phyloP scores from a whole-genome alignment of 2,329 filamentous ascomycete species.

The Beauveria brongniartii region DNA sequence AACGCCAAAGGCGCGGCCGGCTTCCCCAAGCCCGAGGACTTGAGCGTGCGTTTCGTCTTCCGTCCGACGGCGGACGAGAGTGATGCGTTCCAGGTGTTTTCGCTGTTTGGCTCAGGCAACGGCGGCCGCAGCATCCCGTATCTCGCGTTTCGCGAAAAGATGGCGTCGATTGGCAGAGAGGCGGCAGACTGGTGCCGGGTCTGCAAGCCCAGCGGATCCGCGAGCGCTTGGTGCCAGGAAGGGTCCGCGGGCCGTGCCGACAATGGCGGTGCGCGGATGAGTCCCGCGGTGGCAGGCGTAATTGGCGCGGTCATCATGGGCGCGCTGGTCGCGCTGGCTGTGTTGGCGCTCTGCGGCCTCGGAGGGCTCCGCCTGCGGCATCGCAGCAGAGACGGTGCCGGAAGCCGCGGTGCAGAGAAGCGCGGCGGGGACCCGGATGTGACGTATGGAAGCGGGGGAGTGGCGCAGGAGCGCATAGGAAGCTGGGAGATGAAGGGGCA shows the following conservation, averaged over 20 bases:
- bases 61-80: slow-evolving; percentile 36
- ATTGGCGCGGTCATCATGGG: slow-evolving; percentile 37
- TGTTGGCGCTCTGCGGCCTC: slow-evolving; percentile 24
- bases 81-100: slow-evolving; percentile 27
- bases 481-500: slow-evolving; percentile 39
- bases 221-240: slow-evolving; percentile 30
- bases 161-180: slow-evolving; percentile 28
- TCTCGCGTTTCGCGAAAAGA: slow-evolving; percentile 28
- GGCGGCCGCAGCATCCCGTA: slow-evolving; percentile 28
- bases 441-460: slow-evolving; percentile 29
- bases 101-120: slow-evolving; percentile 32
- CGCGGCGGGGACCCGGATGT: slow-evolving; percentile 37
- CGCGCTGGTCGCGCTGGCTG: slow-evolving; percentile 26
- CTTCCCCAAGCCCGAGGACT: slow-evolving; percentile 26
- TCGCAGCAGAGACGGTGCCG: slow-evolving; percentile 20
- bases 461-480: slow-evolving; percentile 36
- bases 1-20: slow-evolving; percentile 14
- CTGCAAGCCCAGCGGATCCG: slow-evolving; percentile 25
- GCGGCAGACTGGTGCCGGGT: slow-evolving; percentile 34
- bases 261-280: slow-evolving; percentile 16
- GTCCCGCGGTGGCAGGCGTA: slow-evolving; percentile 34
- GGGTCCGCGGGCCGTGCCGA: background rate
- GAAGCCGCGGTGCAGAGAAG: slow-evolving; percentile 31
- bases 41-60: slow-evolving; percentile 51
- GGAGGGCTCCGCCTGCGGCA: slow-evolving; percentile 26